Conservation (phyloP, 2,329 filamentous ascomycete genomes). For the Colletotrichum endophyticum region DNA sequence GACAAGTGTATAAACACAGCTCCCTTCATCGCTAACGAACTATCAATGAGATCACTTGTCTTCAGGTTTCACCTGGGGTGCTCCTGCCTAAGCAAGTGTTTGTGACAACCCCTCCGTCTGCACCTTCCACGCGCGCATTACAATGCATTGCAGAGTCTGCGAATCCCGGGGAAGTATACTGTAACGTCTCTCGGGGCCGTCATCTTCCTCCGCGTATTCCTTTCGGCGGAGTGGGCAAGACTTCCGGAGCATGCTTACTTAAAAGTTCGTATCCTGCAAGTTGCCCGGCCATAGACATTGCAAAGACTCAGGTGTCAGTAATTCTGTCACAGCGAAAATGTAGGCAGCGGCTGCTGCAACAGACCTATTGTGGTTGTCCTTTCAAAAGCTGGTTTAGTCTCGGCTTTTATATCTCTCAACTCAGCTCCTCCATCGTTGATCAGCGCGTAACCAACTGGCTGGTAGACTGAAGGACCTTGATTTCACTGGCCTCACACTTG, state of each 20-base stretch:
- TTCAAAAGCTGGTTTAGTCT: accelerated
- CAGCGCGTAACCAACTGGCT: too few species aligned
- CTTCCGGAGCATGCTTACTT: neutral
- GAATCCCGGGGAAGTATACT: neutral
- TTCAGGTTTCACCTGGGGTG: accelerated
- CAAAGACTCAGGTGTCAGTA: too few species aligned
- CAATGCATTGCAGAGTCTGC: neutral
- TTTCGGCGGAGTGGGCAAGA: accelerated
- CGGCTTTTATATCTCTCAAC: accelerated
- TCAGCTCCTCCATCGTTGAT: neutral
- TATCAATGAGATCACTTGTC: too few species aligned
- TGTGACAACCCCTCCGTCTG: neutral
- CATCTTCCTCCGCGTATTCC: neutral
- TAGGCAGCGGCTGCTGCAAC: too few species aligned
- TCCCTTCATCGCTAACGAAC: neutral
- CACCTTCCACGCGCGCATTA: accelerated
- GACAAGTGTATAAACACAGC: too few species aligned
- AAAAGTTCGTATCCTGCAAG: neutral
- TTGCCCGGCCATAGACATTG: too few species aligned
- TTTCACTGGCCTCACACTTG: too few species aligned
- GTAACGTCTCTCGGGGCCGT: accelerated
- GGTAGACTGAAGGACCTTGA: too few species aligned
- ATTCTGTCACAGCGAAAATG: too few species aligned
- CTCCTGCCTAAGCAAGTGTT: neutral
- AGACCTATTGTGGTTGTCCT: neutral